Evolutionary conservation across 768 basidiomycete genomes (phyloP).

Genomic region (Auriculariales sp.): DNA sequence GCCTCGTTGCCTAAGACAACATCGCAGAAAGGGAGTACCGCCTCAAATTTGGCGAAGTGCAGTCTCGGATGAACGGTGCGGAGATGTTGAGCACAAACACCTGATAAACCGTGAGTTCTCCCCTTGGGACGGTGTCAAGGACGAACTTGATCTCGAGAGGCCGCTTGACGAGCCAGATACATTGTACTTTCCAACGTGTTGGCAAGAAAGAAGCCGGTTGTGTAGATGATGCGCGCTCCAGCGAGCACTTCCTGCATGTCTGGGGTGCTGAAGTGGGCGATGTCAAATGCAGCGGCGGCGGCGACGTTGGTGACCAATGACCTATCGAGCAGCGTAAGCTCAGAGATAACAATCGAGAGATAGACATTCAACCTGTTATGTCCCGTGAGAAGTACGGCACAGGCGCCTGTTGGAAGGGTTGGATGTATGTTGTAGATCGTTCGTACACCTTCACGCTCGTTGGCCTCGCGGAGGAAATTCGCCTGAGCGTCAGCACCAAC

Average conservation of each 20-base stretch:
- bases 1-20: constrained; percentile 89
- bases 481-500: constrained; percentile 92
- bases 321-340: constrained; percentile 22
- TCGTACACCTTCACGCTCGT: constrained; percentile 80
- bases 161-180: constrained; percentile 48
- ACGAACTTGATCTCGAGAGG: too few species aligned
- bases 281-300: constrained; percentile 79
- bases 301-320: constrained; percentile 87
- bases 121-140: too few species aligned
- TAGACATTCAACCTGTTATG: constrained; percentile 59
- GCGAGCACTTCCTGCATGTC: constrained; percentile 63
- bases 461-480: constrained; percentile 74
- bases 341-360: background rate
- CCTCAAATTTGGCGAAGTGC: constrained; percentile 67
- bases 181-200: constrained; percentile 67
- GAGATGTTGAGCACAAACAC: constrained; percentile 87
- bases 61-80: constrained; percentile 95
- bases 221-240: constrained; percentile 75
- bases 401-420: constrained; percentile 85
- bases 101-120: too few species aligned
- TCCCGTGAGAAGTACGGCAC: constrained; percentile 88
- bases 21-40: constrained; percentile 74
- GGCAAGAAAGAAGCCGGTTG: constrained; percentile 97
- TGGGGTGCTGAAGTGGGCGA: constrained; percentile 62
- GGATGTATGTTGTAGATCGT: constrained; percentile 81